phyloP scores from a whole-genome alignment of 2,329 filamentous ascomycete species.

The Trichoderma sp. region DNA sequence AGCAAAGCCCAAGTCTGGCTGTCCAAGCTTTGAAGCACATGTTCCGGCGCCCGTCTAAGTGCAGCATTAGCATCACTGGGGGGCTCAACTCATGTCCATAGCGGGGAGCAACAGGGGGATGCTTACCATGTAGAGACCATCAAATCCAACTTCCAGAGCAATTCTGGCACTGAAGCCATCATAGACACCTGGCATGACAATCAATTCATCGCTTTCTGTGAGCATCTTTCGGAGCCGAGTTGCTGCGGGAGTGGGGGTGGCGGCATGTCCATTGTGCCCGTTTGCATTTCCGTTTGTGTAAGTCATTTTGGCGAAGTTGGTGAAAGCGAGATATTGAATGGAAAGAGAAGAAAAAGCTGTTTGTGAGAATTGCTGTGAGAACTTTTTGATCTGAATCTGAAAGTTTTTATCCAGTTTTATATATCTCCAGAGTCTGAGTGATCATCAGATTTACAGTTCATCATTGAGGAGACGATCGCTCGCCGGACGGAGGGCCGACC shows the following conservation, averaged over 20 bases:
- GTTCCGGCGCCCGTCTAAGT: conserved; percentile 63
- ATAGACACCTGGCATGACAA: conserved; percentile 67
- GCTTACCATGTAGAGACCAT: conserved; percentile 67
- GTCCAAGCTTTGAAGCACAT: conserved; percentile 60
- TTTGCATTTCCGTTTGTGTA: conserved; percentile 9
- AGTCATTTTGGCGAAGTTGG: neutral
- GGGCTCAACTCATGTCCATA: neutral
- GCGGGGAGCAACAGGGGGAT: neutral
- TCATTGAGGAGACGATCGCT: neutral
- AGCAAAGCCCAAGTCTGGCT: conserved; percentile 64
- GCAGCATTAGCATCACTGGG: neutral
- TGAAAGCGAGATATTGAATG: neutral
- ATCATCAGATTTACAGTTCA: neutral
- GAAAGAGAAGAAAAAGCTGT: neutral
- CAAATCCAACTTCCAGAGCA: conserved; percentile 61
- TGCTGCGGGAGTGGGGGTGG: conserved; percentile 29
- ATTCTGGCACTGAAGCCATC: conserved; percentile 68
- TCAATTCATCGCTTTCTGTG: conserved; percentile 41
- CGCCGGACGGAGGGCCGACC: neutral
- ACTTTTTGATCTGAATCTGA: neutral
- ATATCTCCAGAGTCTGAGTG: neutral
- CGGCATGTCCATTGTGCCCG: neutral
- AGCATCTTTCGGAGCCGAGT: conserved; percentile 45
- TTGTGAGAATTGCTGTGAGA: neutral
- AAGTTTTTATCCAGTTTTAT: neutral